These are phyloP conservation scores for Vaccinium vitisidaea DNA, from an alignment of 148 eudicot species.

Conservation along the genomic window DNA sequence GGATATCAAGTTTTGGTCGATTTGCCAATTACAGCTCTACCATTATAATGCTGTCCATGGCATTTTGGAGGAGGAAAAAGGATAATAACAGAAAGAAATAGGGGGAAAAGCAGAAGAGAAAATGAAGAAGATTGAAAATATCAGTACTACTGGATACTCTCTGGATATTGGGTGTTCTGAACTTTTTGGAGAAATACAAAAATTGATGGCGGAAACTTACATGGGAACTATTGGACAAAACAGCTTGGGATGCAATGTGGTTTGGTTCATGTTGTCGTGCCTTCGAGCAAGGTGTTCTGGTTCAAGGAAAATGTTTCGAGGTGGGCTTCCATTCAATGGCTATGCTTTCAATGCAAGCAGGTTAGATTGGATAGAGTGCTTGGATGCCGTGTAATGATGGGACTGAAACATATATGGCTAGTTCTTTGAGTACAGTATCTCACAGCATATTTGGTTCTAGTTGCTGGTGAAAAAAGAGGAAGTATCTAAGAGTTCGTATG, in stretches of 20 bases:
- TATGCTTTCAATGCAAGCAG: neutral
- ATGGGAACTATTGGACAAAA: neutral
- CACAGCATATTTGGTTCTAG: neutral
- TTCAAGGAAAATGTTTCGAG: neutral
- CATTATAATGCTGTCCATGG: neutral
- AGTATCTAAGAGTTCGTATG: neutral
- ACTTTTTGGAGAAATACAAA: neutral
- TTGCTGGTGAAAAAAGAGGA: too few species aligned
- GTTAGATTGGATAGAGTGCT: neutral
- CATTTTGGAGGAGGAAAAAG: neutral
- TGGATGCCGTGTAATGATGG: neutral
- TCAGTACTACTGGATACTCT: neutral
- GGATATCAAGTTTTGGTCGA: neutral
- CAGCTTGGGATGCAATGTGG: neutral
- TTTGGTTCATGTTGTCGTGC: neutral
- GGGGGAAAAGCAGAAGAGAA: neutral
- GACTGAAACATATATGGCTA: neutral
- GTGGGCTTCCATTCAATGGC: neutral
- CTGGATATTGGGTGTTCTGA: neutral
- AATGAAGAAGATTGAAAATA: neutral
- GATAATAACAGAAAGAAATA: neutral
- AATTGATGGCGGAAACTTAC: neutral
- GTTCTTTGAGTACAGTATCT: neutral
- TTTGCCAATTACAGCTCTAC: neutral
- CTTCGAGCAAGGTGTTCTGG: neutral